Conservation (phyloP, 106 monocot genomes). For the Cymbidium sinense region DNA sequence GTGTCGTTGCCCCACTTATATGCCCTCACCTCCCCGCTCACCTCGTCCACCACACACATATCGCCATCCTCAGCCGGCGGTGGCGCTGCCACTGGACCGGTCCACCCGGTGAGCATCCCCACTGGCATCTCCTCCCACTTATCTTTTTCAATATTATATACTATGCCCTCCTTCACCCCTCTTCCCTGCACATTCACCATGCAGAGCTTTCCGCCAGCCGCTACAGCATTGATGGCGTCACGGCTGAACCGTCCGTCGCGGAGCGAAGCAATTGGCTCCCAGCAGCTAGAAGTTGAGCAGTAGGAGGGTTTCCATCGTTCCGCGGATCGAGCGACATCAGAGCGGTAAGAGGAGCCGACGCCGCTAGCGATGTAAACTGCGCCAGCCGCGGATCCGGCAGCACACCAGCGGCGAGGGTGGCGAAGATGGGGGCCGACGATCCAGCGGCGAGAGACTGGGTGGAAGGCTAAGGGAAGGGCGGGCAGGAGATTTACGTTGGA, state of each 20-base stretch:
- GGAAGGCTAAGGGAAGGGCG: slow-evolving; percentile 64
- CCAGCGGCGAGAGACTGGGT: slow-evolving; percentile 39
- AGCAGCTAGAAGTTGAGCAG: slow-evolving; percentile 1
- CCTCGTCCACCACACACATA: slow-evolving; percentile 51
- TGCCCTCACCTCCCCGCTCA: slow-evolving; percentile 30
- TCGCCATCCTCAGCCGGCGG: slow-evolving; percentile 8
- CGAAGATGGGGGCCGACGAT: slow-evolving; percentile 34
- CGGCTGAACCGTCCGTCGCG: slow-evolving; percentile 75
- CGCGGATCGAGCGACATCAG: slow-evolving; percentile 45
- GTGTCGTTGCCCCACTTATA: slow-evolving; percentile 47
- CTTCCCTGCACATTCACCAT: slow-evolving; percentile 48
- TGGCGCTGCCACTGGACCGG: slow-evolving; percentile 42
- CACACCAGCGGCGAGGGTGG: slow-evolving; percentile 84
- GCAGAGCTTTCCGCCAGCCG: slow-evolving; percentile 47
- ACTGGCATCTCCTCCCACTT: slow-evolving; percentile 70
- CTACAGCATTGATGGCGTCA: slow-evolving; percentile 49
- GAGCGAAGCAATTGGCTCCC: slow-evolving; percentile 49
- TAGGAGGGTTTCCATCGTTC: slow-evolving; percentile 32
- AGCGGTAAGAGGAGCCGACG: slow-evolving; percentile 40
- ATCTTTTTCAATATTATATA: slow-evolving; percentile 36
- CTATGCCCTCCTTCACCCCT: slow-evolving; percentile 44
- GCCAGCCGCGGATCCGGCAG: slow-evolving; percentile 24
- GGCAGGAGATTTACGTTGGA: slow-evolving; percentile 46
- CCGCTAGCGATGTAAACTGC: slow-evolving; percentile 54
- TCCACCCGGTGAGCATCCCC: slow-evolving; percentile 67